A percentile compares a stretch with the other conserved stretches of the same genome.
phyloP scores from a whole-genome alignment of 1,139 yeast species.

The Taphrina communis region DNA sequence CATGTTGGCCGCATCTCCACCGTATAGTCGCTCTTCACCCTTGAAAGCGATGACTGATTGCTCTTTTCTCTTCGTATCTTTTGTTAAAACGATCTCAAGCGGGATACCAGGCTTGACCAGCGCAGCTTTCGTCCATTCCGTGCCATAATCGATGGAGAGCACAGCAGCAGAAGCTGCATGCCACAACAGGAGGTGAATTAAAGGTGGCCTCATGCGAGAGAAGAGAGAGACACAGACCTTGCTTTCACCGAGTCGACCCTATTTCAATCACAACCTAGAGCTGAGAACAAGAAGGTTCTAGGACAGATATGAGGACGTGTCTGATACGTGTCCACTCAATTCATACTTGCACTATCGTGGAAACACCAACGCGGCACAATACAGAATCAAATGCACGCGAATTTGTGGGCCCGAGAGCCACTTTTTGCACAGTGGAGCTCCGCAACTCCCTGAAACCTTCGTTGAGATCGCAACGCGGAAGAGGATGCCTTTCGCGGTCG shows the following conservation, averaged over 20 bases:
- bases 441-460: not conserved
- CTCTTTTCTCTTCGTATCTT: slow-evolving; percentile 91
- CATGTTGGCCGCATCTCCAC: slow-evolving; percentile 73
- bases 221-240: not conserved
- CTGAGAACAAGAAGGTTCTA: not conserved
- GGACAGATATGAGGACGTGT: not conserved
- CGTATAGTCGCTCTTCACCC: slow-evolving; percentile 70
- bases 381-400: no score
- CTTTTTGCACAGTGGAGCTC: not conserved
- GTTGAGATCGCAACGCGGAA: no score
- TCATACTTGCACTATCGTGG: no score
- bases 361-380: no score
- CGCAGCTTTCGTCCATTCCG: slow-evolving; percentile 84
- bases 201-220: slow-evolving; percentile 3
- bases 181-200: not conserved
- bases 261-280: not conserved
- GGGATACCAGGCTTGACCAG: slow-evolving; percentile 90
- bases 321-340: slow-evolving; percentile 2
- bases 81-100: slow-evolving; percentile 83
- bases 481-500: no score
- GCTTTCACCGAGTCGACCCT: not conserved
- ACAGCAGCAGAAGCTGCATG: slow-evolving; percentile 59
- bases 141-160: slow-evolving; percentile 88
- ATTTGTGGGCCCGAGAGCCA: slow-evolving; percentile 9
- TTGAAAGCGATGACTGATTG: slow-evolving; percentile 76